Percentiles rank a stretch among this genome's conserved stretches.
Conservation (phyloP, 495 filamentous ascomycete species). For the Hyaloscypha hepaticicola region DNA sequence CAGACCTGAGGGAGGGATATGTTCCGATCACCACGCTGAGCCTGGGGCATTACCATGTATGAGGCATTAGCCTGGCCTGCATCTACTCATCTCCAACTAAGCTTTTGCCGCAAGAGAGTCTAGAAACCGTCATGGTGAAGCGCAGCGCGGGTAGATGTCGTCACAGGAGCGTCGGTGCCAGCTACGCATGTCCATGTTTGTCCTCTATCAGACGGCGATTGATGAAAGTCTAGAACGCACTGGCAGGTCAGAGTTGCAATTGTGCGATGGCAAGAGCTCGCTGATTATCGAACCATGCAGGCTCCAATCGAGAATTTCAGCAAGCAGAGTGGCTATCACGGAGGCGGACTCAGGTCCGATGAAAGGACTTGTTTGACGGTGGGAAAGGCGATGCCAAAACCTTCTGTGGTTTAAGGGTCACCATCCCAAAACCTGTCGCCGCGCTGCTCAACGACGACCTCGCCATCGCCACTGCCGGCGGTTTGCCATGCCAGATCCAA, state of each 20-base stretch:
- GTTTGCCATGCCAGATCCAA: conserved; percentile 14
- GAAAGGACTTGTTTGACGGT: background rate
- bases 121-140: background rate
- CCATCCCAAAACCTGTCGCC: background rate
- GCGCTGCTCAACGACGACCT: conserved; percentile 4
- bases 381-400: conserved; percentile 6
- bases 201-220: background rate
- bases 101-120: background rate
- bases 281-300: background rate
- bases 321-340: background rate
- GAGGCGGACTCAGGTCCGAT: conserved; percentile 15
- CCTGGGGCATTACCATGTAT: background rate
- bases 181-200: background rate
- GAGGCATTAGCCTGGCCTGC: too few relatives aligned
- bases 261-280: background rate
- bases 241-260: background rate
- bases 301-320: background rate
- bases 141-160: background rate
- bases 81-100: too few relatives aligned
- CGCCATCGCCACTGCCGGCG: background rate
- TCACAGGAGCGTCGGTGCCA: background rate
- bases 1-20: background rate
- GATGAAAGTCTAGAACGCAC: background rate
- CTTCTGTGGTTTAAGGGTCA: conserved; percentile 9
- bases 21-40: background rate